Evolutionary conservation across 768 basidiomycete species (phyloP).

Genomic region (Suillus alpinus): DNA sequence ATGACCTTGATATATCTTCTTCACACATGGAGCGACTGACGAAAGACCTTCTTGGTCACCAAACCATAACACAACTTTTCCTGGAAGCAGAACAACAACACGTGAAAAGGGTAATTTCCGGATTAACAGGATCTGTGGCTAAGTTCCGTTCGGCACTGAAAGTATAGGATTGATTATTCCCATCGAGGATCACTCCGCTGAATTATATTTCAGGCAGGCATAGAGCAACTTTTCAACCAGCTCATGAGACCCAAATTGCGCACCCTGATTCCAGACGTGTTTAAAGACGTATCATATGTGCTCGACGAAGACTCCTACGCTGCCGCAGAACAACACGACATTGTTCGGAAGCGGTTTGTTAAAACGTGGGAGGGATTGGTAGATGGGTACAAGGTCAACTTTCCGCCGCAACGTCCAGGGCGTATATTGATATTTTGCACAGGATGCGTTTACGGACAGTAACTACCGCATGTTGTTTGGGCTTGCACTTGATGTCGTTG

Average conservation of each 20-base stretch:
- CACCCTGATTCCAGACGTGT: constrained; percentile 80
- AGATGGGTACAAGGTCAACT: constrained; percentile 78
- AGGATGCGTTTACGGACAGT: constrained; percentile 85
- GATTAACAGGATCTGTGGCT: constrained; percentile 50
- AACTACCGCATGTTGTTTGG: constrained; percentile 88
- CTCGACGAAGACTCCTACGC: constrained; percentile 88
- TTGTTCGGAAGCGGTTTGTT: constrained; percentile 86
- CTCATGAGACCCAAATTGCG: constrained; percentile 85
- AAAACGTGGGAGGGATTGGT: constrained; percentile 84
- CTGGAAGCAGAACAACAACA: constrained; percentile 49
- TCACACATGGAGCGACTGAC: constrained; percentile 84
- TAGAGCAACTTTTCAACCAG: constrained; percentile 96
- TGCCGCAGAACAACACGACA: constrained; percentile 79
- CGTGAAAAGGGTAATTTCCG: constrained; percentile 47
- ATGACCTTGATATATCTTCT: constrained; percentile 91
- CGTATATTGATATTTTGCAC: constrained; percentile 5
- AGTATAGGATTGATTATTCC: constrained; percentile 40
- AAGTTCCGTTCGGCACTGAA: constrained; percentile 74
- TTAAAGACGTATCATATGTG: constrained; percentile 85
- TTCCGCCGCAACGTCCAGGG: neutral
- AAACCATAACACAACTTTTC: constrained; percentile 66
- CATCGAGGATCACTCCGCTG: neutral
- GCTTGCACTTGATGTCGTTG: constrained; percentile 79
- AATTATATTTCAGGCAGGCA: constrained; percentile 52
- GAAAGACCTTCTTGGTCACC: constrained; percentile 56